Percentiles rank a stretch among this genome's conserved stretches.
Evolutionary conservation across 345 rosid genomes (phyloP).

Genomic region (Microthlaspi erraticum): DNA sequence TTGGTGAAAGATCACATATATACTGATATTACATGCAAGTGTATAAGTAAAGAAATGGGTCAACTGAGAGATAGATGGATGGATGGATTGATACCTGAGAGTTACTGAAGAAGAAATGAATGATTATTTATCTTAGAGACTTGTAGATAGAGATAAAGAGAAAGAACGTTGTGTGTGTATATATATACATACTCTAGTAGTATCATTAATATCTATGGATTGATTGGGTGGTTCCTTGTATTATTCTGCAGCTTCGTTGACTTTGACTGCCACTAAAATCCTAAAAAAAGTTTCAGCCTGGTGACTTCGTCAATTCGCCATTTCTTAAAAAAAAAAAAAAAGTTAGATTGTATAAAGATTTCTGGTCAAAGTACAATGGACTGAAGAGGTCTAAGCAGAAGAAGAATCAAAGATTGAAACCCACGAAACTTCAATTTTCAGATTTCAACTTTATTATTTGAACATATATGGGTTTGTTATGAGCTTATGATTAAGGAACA

Average conservation of each 20-base stretch:
- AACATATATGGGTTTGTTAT: too few species aligned
- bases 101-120: conserved; percentile 21
- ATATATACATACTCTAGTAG: background rate
- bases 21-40: conserved; percentile 8
- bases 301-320: conserved; percentile 34
- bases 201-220: background rate
- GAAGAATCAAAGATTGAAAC: background rate
- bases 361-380: conserved; percentile 29
- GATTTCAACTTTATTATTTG: background rate
- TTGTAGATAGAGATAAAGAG: background rate
- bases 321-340: too few species aligned
- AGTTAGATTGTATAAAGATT: too few species aligned
- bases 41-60: background rate
- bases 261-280: conserved; percentile 30
- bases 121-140: conserved; percentile 8
- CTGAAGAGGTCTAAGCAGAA: background rate
- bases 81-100: conserved; percentile 25
- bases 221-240: background rate
- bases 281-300: background rate
- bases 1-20: background rate
- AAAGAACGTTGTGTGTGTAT: background rate
- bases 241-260: conserved; percentile 22
- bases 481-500: too few species aligned
- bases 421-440: background rate
- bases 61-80: background rate